Evolutionary conservation across 305 asterid species (phyloP), one percentile per base, ranked within the genome.

Genomic region (Fraxinus angustifolia): DNA sequence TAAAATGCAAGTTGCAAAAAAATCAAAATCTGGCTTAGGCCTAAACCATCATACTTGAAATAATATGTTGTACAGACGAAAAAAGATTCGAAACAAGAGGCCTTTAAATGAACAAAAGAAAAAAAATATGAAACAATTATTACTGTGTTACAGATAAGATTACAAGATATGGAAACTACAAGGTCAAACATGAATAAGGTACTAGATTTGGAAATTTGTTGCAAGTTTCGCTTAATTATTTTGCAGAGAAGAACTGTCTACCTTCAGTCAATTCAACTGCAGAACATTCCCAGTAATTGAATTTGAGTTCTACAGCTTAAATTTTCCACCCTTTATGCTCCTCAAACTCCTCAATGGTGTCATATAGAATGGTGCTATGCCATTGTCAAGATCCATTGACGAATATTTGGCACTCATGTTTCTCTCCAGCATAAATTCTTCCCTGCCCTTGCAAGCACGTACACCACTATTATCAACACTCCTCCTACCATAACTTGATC

Each of bases 271-370:
- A 84, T 91, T 93, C 84, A 91, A 83, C 30, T 82, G 91, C 91
- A 91, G 73, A 75, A 84, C 84, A 87, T 84, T 88, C 76, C 91
- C 91, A 79, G 85, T 75, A 33, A 84, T 16, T 16, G 87, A 78
- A 77, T 83, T 86, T 30, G 91, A 84, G 40, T 76, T 85, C 80
- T 86, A 85, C 34, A 91, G 85, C 83, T 84, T 90, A 84, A 85
- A 71, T 76, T 89, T 90, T 76, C 90, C 92, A 23, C 87, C 84
- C 84, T 84, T 91, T 70, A 88, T 86, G 82, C 87, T 88, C 87
- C 90, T 89, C 83, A 89, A 82, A 83, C 89, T 90, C 88, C 92
- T 88, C 91, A 92, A 79, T 23, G 99, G 97, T 75, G 96, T 91
- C 94, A 92, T 86, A 87, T 95, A 91, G 88, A 95, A 91, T 8